Evolutionary conservation across 768 basidiomycete species (phyloP).

Genomic region (Suillus bovinus): DNA sequence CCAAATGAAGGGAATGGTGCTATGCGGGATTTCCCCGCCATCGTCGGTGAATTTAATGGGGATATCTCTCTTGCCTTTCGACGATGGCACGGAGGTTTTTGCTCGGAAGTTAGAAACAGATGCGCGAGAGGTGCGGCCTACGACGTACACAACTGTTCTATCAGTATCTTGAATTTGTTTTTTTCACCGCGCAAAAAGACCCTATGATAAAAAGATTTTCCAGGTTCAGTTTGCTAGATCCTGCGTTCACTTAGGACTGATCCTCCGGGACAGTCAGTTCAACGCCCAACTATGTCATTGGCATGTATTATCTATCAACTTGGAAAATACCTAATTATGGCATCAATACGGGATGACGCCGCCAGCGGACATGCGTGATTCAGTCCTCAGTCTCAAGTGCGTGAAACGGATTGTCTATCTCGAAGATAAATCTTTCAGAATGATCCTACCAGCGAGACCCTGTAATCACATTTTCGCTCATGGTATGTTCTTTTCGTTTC

Average conservation of each 20-base stretch:
- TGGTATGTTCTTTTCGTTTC: background rate
- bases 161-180: background rate
- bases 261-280: background rate
- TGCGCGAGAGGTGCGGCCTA: conserved; percentile 90
- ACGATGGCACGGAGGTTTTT: conserved; percentile 99
- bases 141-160: conserved; percentile 59
- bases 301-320: background rate
- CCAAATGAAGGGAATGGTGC: conserved; percentile 93
- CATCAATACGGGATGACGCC: no score
- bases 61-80: conserved; percentile 97
- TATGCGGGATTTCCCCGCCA: conserved; percentile 88
- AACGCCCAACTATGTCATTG: background rate
- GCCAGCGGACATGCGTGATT: no score
- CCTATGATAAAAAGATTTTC: background rate
- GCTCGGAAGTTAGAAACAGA: conserved; percentile 80
- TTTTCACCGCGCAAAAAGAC: background rate
- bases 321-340: background rate
- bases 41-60: conserved; percentile 99
- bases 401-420: background rate
- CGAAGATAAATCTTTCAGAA: background rate
- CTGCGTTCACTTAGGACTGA: background rate
- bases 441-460: background rate
- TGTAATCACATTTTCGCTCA: background rate
- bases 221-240: background rate
- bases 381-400: no score